phyloP scores from a whole-genome alignment of 192 early-diverging fungal species.

The Podila epigama region DNA sequence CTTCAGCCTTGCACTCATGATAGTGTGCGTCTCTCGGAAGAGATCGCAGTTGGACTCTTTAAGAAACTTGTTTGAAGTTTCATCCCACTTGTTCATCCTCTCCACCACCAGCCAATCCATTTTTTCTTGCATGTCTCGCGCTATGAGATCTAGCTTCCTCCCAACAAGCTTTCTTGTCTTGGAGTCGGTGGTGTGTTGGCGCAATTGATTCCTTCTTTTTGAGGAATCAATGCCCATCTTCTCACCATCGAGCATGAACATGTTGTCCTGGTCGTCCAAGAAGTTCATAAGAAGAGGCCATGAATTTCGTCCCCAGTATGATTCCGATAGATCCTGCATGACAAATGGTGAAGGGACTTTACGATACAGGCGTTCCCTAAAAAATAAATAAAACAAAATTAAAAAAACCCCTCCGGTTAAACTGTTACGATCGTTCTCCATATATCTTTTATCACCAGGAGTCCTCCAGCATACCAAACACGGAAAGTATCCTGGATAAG shows the following conservation, averaged over 20 bases:
- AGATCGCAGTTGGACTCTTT: background rate
- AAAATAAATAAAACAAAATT: background rate
- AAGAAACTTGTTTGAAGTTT: conserved; percentile 2
- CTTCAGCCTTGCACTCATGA: background rate
- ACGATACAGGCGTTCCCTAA: conserved; percentile 11
- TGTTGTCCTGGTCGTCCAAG: background rate
- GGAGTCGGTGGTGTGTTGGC: background rate
- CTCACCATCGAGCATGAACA: conserved; percentile 11
- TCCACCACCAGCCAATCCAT: background rate
- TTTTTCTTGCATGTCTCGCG: background rate
- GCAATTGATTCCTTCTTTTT: background rate
- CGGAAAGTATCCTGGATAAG: conserved; percentile 4
- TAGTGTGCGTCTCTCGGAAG: conserved; percentile 14
- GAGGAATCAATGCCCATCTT: conserved; percentile 5
- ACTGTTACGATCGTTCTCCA: background rate
- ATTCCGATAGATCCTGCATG: conserved; percentile 5
- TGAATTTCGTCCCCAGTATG: conserved; percentile 8
- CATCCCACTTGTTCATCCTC: conserved; percentile 12
- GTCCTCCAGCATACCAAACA: conserved; percentile 1
- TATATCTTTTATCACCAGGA: background rate
- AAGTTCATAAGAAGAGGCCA: conserved; percentile 8
- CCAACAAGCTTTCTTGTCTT: background rate
- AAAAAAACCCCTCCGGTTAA: background rate
- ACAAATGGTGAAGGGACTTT: background rate
- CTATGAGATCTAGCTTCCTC: background rate